Base-by-base conservation (phyloP, 2,329 filamentous ascomycete species). In the Verticillium longisporum region DNA sequence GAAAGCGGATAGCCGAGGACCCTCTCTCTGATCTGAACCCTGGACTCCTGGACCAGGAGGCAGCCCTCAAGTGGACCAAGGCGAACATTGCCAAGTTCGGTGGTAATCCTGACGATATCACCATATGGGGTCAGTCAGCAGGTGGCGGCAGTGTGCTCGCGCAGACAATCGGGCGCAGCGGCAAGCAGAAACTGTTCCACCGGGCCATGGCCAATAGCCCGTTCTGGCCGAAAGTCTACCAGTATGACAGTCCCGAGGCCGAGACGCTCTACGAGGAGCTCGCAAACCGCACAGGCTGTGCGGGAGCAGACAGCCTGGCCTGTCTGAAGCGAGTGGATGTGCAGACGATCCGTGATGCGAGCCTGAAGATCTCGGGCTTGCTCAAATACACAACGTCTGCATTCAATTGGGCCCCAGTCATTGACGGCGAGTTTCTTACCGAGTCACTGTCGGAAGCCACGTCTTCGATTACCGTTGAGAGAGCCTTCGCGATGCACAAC, bases 341-440 rank as follows among this genome's bases (percentile, higher is more conserved):
- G 33, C 82, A 86, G 68, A 71, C 69, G 1, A 73, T 88, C 21
- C 74, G 83, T 4, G 74, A 80, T 15, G 83, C 83, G 2, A 80
- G 75, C 45, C 70, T 84, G 21, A 67, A 69, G 21, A 76, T 88
- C n/a, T 75, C 77, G 18, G 74, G 70, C 2, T 77, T 74, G 59
- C 76, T 83, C 66, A 79, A 77, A 18, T 86, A 83, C 69, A 83
- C 74, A 11, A 83, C 83, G 0, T 80, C 76, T 26, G 81, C 79
- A 1, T 87, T 82, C 68, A 83, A 79, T 0, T 88, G 83, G 83
- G 82, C 80, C 0, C 85, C 85, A 1, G 83, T 88, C 10, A 79
- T 88, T 61, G 85, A 88, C 66, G 79, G 76, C 9, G 67, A 62
- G 0, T 87, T 88, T 66, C 71, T 88, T 54, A 73, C 67, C 1